These are phyloP conservation scores for Leccinum longicurvipes DNA, from an alignment of 768 basidiomycete species.

Conservation along the genomic window DNA sequence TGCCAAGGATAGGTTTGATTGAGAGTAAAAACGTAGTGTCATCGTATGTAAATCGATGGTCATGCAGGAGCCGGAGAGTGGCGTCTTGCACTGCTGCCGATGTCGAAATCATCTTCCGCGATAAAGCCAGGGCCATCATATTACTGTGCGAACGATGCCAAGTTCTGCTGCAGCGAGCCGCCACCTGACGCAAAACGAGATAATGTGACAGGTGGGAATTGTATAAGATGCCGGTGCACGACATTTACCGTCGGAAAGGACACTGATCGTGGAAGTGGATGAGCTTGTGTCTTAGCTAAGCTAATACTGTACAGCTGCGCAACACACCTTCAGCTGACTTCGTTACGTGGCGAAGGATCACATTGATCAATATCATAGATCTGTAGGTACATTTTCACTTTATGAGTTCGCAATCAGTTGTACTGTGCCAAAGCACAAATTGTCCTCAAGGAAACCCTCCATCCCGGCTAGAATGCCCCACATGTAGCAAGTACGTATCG, in stretches of 20 bases:
- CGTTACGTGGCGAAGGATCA: background rate
- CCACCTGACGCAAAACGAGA: background rate
- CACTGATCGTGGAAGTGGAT: background rate
- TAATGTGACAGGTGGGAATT: background rate
- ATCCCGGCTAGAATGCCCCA: constrained; percentile 87
- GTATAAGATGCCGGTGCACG: background rate
- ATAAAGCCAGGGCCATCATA: background rate
- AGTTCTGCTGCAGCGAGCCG: background rate
- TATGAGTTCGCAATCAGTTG: constrained; percentile 37
- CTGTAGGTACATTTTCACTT: background rate
- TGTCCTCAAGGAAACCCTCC: constrained; percentile 83
- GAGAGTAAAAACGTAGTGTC: background rate
- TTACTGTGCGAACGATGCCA: background rate
- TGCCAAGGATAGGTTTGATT: background rate
- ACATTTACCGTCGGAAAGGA: too few relatives aligned
- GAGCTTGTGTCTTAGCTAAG: background rate
- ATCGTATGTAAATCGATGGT: background rate
- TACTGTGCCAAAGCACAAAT: constrained; percentile 62
- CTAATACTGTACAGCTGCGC: background rate
- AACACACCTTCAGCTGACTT: background rate
- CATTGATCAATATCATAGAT: background rate
- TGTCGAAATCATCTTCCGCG: background rate
- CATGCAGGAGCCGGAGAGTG: background rate
- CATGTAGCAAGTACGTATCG: constrained; percentile 77
- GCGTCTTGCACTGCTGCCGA: background rate